These are phyloP conservation scores for Tephrocybe sp. DNA, from an alignment of 768 basidiomycete species.

Conservation along the genomic window DNA sequence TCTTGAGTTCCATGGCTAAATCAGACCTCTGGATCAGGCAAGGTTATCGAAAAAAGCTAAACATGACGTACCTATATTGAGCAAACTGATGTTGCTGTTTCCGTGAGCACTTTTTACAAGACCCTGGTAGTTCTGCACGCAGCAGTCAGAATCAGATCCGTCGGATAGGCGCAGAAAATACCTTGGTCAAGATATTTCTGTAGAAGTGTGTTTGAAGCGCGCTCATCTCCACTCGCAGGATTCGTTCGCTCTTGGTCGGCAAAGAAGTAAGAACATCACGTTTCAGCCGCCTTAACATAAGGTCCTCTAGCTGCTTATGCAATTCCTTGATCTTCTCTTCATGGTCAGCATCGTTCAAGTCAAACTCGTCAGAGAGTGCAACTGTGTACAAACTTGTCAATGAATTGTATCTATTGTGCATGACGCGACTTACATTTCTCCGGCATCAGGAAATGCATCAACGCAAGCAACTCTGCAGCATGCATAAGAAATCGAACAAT, in stretches of 20 bases:
- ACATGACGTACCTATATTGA: slow-evolving; percentile 77
- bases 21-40: slow-evolving; percentile 1
- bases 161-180: slow-evolving; percentile 17
- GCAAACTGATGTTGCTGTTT: slow-evolving; percentile 87
- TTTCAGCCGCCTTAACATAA: slow-evolving; percentile 95
- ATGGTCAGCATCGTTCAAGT: slow-evolving; percentile 89
- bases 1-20: slow-evolving; percentile 96
- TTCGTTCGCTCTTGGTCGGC: slow-evolving; percentile 97
- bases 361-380: slow-evolving; percentile 92
- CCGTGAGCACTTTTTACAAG: slow-evolving; percentile 88
- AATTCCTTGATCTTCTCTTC: slow-evolving; percentile 95
- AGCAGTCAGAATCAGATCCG: background rate
- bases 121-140: slow-evolving; percentile 81
- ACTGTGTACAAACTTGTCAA: slow-evolving; percentile 43
- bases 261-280: slow-evolving; percentile 94
- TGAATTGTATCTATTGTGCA: background rate
- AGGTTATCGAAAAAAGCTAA: slow-evolving; percentile 1
- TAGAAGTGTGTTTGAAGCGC: slow-evolving; percentile 96
- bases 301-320: slow-evolving; percentile 85
- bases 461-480: slow-evolving; percentile 76
- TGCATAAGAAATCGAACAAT: background rate
- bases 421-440: slow-evolving; percentile 75
- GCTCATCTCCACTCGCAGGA: slow-evolving; percentile 96
- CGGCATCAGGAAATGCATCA: slow-evolving; percentile 99
- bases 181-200: slow-evolving; percentile 96